Base-by-base conservation (phyloP, 1,284 basidiomycete genomes). In the Austroboletus novae-zelandiae region DNA sequence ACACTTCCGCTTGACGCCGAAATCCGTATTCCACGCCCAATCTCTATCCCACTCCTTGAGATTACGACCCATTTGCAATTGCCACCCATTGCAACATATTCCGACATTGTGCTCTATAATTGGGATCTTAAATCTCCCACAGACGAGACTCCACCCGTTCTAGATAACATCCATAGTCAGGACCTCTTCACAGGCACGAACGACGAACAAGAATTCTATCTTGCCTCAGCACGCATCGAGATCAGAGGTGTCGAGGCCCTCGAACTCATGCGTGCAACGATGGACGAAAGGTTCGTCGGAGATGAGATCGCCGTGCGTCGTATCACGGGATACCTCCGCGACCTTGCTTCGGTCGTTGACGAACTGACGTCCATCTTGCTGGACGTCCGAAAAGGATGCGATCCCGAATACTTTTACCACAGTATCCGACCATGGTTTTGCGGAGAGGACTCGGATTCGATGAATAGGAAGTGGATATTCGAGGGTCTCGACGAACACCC, bases 41-140 rank as follows among this genome's bases (percentile, higher is more conserved):
- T 97, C 51, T 81, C 89, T 3, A 71, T 95, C 8, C 95, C 94
- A 0, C 78, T 93, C 27, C 79, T 94, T n/a, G 76, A 82, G 56
- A 76, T 94, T 23, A 91, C 84, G 18, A 71, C 76, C 0, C 75
- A 89, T 45, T 81, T 98, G 14, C 88, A 89, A 53, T 72, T 98
- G 1, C 94, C 96, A 0, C 94, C 95, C 0, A 78, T 98, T 39
- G 77, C 96, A 42, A 98, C 94, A 2, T 98, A 97, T 64, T 90
- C 94, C 11, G 94, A 96, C 66, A 89, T 88, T 29, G 94, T 98
- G 3, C 77, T 98, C 8, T 98, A 94, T 75, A 97, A 98, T 65
- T 97, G 92, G 91, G 68, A 72, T 9, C 73, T 81, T 67, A 73
- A n/a, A 48, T 51, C 47, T 58, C 52, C 53, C 45, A 50, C 45